Conservation (phyloP, 257 asterid genomes). For the Solanum paucissectum region DNA sequence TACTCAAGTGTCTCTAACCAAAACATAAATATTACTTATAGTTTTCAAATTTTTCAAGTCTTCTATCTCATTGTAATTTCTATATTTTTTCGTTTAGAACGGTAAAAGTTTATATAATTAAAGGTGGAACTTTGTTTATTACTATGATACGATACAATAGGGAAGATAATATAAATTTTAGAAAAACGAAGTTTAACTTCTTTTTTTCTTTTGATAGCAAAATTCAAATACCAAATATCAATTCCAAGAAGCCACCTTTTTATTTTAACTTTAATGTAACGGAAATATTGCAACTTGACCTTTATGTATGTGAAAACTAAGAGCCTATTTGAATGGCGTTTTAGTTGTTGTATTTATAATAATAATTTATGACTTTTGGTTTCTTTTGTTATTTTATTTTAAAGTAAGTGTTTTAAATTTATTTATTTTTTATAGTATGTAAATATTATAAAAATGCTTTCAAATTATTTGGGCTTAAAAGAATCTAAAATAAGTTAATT, state of each 20-base stretch:
- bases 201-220: neutral
- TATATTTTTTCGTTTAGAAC: too few species aligned
- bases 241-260: neutral
- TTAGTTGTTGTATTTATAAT: too few species aligned
- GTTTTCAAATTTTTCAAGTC: too few species aligned
- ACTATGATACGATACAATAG: too few species aligned
- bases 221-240: neutral
- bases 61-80: too few species aligned
- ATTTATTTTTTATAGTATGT: too few species aligned
- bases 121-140: too few species aligned
- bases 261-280: neutral
- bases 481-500: too few species aligned
- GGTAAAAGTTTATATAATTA: too few species aligned
- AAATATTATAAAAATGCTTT: neutral
- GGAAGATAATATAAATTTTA: too few species aligned
- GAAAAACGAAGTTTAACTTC: neutral
- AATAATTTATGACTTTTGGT: neutral
- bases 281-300: neutral
- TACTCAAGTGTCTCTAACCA: too few species aligned
- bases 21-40: too few species aligned
- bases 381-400: neutral
- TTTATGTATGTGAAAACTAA: neutral
- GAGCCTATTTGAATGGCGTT: neutral
- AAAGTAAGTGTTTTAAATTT: neutral
- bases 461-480: neutral